A percentile compares a stretch with the other conserved stretches of the same genome.
These are phyloP conservation scores for Ascomycota sp. DNA, from an alignment of 2,329 filamentous ascomycete species.

Conservation along the genomic window DNA sequence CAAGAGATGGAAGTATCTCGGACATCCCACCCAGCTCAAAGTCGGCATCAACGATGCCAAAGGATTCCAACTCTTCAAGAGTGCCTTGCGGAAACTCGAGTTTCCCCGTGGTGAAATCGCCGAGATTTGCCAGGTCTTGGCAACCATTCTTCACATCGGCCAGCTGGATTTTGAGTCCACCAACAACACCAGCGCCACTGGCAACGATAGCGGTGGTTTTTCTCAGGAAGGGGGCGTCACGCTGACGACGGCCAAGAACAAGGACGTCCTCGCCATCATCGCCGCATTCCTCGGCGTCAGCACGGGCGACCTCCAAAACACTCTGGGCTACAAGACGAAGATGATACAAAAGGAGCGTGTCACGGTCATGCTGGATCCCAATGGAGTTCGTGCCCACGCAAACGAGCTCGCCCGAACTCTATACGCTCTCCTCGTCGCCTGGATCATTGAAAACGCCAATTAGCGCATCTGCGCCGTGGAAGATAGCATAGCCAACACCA, in stretches of 20 bases:
- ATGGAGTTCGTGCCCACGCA: conserved; percentile 74
- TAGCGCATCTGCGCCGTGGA: conserved; percentile 72
- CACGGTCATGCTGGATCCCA: conserved; percentile 93
- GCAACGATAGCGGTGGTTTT: conserved; percentile 87
- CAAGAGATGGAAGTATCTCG: conserved; percentile 88
- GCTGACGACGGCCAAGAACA: conserved; percentile 79
- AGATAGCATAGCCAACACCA: conserved; percentile 76
- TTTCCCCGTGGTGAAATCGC: conserved; percentile 87
- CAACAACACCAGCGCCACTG: conserved; percentile 55
- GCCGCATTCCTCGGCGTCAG: conserved; percentile 88
- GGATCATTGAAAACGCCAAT: conserved; percentile 84
- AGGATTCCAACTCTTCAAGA: conserved; percentile 96
- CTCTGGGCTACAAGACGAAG: conserved; percentile 88
- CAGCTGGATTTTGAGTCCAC: conserved; percentile 84
- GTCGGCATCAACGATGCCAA: conserved; percentile 92
- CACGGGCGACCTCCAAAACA: conserved; percentile 63
- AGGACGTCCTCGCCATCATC: conserved; percentile 66
- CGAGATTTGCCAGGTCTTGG: conserved; percentile 87
- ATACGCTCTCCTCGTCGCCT: conserved; percentile 84
- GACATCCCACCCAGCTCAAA: conserved; percentile 90
- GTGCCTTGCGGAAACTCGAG: conserved; percentile 78
- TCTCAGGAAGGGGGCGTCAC: conserved; percentile 84
- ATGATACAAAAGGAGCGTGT: conserved; percentile 90
- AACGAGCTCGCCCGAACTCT: conserved; percentile 85
- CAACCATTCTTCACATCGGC: conserved; percentile 87